phyloP scores from a whole-genome alignment of 148 eudicot species.

The Chenopodium quinoa region DNA sequence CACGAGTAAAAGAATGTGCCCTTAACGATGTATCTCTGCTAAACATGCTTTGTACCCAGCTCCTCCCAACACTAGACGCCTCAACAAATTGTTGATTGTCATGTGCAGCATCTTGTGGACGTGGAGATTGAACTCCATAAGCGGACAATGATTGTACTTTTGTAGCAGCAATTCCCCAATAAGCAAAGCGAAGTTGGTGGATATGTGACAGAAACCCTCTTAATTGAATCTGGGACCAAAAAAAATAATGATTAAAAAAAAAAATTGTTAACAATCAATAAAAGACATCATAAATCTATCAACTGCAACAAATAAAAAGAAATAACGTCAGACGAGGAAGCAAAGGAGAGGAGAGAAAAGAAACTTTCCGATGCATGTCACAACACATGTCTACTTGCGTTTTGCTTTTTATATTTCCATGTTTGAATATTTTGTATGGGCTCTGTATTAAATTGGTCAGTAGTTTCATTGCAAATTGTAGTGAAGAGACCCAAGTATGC shows the following conservation, averaged over 20 bases:
- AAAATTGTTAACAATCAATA: constrained; percentile 16
- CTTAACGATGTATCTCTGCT: constrained; percentile 59
- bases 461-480: no score
- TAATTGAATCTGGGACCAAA: constrained; percentile 64
- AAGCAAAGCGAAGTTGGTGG: constrained; percentile 66
- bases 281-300: constrained; percentile 1
- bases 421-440: no score
- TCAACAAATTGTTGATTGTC: constrained; percentile 76
- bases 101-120: constrained; percentile 60
- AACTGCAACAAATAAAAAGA: background rate
- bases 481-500: no score
- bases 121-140: constrained; percentile 73
- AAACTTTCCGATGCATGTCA: no score
- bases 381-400: no score
- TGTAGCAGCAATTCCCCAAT: constrained; percentile 82
- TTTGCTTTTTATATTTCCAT: no score
- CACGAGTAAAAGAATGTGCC: constrained; percentile 70
- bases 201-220: constrained; percentile 85
- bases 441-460: no score
- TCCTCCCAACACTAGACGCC: constrained; percentile 90
- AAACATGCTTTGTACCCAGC: constrained; percentile 99
- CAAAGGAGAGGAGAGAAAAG: no score
- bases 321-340: background rate
- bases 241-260: constrained; percentile 13
- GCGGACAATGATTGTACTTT: constrained; percentile 58